Conservation (phyloP, 305 asterid genomes). For the Fraxinus platypoda region DNA sequence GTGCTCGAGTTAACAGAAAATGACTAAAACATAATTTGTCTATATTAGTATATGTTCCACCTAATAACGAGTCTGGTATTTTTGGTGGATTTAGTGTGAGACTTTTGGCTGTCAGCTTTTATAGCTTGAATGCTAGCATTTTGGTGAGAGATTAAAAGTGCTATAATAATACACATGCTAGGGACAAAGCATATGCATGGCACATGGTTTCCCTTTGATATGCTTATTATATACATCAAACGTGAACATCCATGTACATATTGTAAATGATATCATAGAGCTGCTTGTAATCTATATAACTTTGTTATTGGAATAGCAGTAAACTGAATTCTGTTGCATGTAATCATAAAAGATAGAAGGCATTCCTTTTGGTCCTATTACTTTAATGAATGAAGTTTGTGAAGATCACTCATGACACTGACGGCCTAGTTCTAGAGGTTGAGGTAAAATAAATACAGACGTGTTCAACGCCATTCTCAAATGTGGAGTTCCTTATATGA, state of each 20-base stretch:
- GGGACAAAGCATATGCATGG: background rate
- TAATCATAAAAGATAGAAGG: background rate
- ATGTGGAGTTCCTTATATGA: constrained; percentile 1
- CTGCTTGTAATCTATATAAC: background rate
- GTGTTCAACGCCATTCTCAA: background rate
- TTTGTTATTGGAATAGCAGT: background rate
- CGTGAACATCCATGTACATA: background rate
- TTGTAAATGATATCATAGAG: background rate
- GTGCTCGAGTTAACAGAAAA: background rate
- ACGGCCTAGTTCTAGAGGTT: background rate
- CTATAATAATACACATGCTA: background rate
- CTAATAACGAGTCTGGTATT: background rate
- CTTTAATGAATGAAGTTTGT: constrained; percentile 5
- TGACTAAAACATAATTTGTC: background rate
- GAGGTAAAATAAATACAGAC: background rate
- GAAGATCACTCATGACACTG: background rate
- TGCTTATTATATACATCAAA: background rate
- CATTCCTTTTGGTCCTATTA: background rate
- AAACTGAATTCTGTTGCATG: background rate
- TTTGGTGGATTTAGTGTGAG: background rate
- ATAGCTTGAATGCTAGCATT: background rate
- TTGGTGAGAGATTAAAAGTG: background rate
- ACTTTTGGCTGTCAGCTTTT: background rate
- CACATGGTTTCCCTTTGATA: background rate
- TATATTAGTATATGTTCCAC: background rate